Conservation (phyloP, 371 early-diverging fungal genomes). For the Globomyces sp. region DNA sequence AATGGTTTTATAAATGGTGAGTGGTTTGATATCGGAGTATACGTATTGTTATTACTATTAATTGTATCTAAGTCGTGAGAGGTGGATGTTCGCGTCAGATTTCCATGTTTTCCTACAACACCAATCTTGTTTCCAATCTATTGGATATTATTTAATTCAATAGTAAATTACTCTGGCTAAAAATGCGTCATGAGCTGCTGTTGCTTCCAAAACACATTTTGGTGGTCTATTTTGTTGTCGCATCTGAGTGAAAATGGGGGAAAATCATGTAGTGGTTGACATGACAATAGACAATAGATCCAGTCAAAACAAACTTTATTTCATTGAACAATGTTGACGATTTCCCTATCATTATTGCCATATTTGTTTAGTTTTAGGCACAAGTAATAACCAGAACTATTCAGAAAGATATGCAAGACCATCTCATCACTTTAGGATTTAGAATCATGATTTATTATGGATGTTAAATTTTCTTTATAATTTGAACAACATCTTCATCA, state of each 20-base stretch:
- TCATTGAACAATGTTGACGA: background rate
- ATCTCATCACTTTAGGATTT: too few species aligned
- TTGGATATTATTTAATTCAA: background rate
- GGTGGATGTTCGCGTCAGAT: background rate
- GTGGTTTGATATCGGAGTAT: constrained; percentile 10
- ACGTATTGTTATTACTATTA: background rate
- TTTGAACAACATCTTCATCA: constrained; percentile 99
- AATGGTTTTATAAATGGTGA: constrained; percentile 22
- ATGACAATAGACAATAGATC: background rate
- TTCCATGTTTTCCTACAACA: constrained; percentile 17
- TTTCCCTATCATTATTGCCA: too few species aligned
- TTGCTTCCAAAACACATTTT: constrained; percentile 17
- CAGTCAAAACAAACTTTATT: background rate
- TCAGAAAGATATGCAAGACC: too few species aligned
- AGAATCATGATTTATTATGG: too few species aligned
- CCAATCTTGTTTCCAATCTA: constrained; percentile 23
- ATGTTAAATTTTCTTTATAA: constrained; percentile 55
- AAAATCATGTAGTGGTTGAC: constrained; percentile 1
- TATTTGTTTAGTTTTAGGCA: too few species aligned
- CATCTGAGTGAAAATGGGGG: background rate
- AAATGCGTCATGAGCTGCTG: constrained; percentile 24
- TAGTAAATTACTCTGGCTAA: constrained; percentile 14
- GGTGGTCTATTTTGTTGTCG: constrained; percentile 2
- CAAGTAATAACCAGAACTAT: too few species aligned
- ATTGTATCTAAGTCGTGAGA: too few species aligned